Conservation (phyloP, 2,329 filamentous ascomycete genomes). For the Fusarium bactridioides region DNA sequence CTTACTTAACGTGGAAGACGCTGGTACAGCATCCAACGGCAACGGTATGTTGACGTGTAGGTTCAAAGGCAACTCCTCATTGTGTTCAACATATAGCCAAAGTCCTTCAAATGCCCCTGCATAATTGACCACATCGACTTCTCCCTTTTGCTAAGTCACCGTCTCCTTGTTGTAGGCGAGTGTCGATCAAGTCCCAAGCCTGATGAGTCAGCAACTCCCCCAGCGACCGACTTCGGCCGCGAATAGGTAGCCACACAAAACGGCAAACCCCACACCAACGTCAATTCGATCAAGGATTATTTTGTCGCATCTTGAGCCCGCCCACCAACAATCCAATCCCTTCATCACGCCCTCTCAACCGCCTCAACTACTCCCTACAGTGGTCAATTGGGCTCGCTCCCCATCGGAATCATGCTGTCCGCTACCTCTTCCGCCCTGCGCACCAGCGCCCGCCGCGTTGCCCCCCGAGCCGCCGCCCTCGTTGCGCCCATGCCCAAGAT, state of each 20-base stretch:
- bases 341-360: background rate
- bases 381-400: constrained; percentile 20
- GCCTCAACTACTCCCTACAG: background rate
- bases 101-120: no score
- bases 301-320: background rate
- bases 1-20: background rate
- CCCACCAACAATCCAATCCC: background rate
- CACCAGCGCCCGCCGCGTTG: constrained; percentile 16
- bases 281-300: constrained; percentile 9
- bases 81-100: background rate
- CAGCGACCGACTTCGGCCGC: constrained; percentile 6
- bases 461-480: background rate
- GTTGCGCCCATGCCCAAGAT: constrained; percentile 30
- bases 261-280: background rate
- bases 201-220: background rate
- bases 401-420: constrained; percentile 22
- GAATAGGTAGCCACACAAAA: background rate
- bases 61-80: background rate
- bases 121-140: background rate
- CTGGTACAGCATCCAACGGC: no score
- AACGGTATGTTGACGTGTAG: background rate
- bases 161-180: background rate
- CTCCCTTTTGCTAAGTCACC: no score
- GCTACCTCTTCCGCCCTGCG: constrained; percentile 19
- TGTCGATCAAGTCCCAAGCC: background rate